These are phyloP conservation scores for Picochlorum costavermella DNA, from an alignment of 139 green algal species.

Conservation along the genomic window DNA sequence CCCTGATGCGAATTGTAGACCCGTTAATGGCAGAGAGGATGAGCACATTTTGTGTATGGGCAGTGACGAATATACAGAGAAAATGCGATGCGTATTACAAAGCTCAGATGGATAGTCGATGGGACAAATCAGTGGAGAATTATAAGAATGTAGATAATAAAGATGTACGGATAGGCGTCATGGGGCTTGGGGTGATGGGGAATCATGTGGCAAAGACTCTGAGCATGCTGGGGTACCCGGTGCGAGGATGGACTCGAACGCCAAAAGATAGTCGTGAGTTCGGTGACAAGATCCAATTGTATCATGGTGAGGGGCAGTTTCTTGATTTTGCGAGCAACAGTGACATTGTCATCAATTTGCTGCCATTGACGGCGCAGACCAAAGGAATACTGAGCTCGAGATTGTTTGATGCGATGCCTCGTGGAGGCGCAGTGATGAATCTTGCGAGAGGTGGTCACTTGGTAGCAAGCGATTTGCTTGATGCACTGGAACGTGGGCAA, in stretches of 20 bases:
- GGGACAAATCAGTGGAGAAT: slow-evolving; percentile 28
- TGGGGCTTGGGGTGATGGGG: slow-evolving; percentile 21
- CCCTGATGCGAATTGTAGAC: slow-evolving; percentile 44
- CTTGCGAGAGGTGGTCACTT: slow-evolving; percentile 43
- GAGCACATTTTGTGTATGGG: slow-evolving; percentile 57
- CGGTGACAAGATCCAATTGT: slow-evolving; percentile 13
- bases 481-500: slow-evolving; percentile 34
- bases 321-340: slow-evolving; percentile 19
- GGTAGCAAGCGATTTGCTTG: slow-evolving; percentile 40
- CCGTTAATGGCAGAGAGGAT: slow-evolving; percentile 53
- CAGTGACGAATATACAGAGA: slow-evolving; percentile 11
- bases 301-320: slow-evolving; percentile 23
- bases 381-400: slow-evolving; percentile 34
- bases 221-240: slow-evolving; percentile 32
- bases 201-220: slow-evolving; percentile 16
- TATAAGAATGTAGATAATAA: slow-evolving; percentile 23
- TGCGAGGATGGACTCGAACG: slow-evolving; percentile 40
- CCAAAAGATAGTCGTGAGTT: neutral
- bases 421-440: slow-evolving; percentile 42
- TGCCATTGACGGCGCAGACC: slow-evolving; percentile 45
- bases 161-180: slow-evolving; percentile 22
- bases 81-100: slow-evolving; percentile 24
- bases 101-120: slow-evolving; percentile 20
- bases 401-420: slow-evolving; percentile 42
- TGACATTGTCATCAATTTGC: slow-evolving; percentile 50